Base-by-base conservation (phyloP, 305 asterid species). In the Fraxinus floribunda region DNA sequence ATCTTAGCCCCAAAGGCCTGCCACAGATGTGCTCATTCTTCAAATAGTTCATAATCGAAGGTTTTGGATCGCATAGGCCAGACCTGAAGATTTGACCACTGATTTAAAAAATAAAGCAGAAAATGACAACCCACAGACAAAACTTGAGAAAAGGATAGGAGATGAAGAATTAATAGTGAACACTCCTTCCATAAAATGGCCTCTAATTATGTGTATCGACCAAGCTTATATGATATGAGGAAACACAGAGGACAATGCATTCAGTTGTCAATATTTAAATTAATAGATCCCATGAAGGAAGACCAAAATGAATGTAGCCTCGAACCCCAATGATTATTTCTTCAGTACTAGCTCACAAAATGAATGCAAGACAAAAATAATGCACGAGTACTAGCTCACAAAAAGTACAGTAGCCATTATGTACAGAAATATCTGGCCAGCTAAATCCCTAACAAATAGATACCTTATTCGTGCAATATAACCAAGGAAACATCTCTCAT, bases 11-110 rank as follows among this genome's bases (percentile, higher is more conserved):
- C 91, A 95, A 85, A 55, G 99, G 99, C 88, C 98, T 90, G 57
- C 99, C 99, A 86, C 99, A 95, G 46, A 94, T 92, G 91, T 95
- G 98, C 87, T 95, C 99, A 35, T 92, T 87, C 88, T 90, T 90
- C 88, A 88, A 76, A 84, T 94, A 95, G 91, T 89, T 81, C 83
- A 88, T 4, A 0, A 81, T 83, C 3, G 95, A 86, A 8, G 95
- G 92, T 81, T 92, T 91, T 18, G 95, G 91, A 79, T 91, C 95
- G 55, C 99, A 95, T 5, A 92, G 76, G 72, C 89, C 85, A 38
- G 97, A 90, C 92, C 98, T 93, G 86, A 80, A 86, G 82, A 13
- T n/a, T 55, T 22, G 70, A 82, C 60, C 30, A 16, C 41, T 32
- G 11, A 57, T 18, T 18, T 57, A 7, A 9, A 44, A 39, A 78